Evolutionary conservation across 2,329 filamentous ascomycete genomes (phyloP).

Genomic region (Scytalidium sp.): DNA sequence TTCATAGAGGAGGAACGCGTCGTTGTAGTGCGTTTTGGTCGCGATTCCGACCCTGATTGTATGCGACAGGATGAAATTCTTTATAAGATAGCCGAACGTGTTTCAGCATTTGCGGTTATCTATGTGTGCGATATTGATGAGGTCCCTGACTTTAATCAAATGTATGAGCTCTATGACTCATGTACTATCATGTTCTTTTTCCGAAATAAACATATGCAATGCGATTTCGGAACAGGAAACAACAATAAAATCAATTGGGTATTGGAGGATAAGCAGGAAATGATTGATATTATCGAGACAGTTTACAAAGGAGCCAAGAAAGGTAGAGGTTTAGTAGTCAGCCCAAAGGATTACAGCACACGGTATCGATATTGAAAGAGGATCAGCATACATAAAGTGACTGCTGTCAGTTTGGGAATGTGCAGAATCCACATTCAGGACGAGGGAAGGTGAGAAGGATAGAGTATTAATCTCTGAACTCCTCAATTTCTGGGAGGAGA

Average conservation of each 20-base stretch:
- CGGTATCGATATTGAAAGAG: conserved; percentile 66
- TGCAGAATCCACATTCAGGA: too few relatives aligned
- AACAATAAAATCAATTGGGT: conserved; percentile 99
- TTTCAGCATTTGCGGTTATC: conserved; percentile 91
- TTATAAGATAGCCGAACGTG: conserved; percentile 80
- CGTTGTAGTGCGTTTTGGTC: conserved; percentile 89
- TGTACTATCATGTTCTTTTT: conserved; percentile 98
- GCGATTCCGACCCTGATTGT: conserved; percentile 78
- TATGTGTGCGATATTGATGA: conserved; percentile 93
- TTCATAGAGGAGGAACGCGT: conserved; percentile 86
- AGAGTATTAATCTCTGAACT: too few relatives aligned
- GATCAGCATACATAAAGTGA: too few relatives aligned
- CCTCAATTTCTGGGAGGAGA: too few relatives aligned
- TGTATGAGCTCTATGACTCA: conserved; percentile 91
- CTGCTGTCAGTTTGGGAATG: too few relatives aligned
- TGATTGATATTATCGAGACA: conserved; percentile 98
- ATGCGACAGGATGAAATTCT: conserved; percentile 90
- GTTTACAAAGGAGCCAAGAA: conserved; percentile 99
- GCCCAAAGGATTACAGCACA: conserved; percentile 81
- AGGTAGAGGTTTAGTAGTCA: conserved; percentile 91
- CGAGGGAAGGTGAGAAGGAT: too few relatives aligned
- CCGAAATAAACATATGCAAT: conserved; percentile 99
- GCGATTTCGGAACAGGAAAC: conserved; percentile 95
- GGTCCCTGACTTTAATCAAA: conserved; percentile 90
- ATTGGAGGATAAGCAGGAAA: conserved; percentile 94